phyloP scores from a whole-genome alignment of 1,139 yeast species.

The Protomyces gravidus region DNA sequence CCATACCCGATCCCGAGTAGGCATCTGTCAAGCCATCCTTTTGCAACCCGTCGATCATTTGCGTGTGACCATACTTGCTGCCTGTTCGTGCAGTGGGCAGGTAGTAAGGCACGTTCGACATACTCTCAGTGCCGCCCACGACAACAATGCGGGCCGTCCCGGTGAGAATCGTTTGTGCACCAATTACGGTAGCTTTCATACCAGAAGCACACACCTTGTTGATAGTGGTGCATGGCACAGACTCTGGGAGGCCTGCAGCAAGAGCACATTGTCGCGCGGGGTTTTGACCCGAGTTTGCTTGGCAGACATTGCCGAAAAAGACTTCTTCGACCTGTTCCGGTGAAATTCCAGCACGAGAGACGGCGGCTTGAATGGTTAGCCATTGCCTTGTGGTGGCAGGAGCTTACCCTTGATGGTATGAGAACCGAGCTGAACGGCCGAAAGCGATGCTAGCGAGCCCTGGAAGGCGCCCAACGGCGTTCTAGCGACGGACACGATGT shows the following conservation, averaged over 20 bases:
- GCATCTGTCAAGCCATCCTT: constrained; percentile 91
- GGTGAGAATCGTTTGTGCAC: constrained; percentile 82
- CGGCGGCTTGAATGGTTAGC: constrained; percentile 11
- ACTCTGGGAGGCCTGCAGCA: constrained; percentile 76
- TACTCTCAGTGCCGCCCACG: constrained; percentile 97
- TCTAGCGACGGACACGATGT: constrained; percentile 85
- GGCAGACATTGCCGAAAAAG: constrained; percentile 85
- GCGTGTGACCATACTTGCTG: constrained; percentile 78
- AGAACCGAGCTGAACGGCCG: constrained; percentile 81
- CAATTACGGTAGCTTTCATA: constrained; percentile 82
- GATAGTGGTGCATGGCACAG: constrained; percentile 78
- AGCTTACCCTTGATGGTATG: constrained; percentile 63
- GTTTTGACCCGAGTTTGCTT: constrained; percentile 93
- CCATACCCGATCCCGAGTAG: constrained; percentile 83
- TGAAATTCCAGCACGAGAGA: constrained; percentile 45
- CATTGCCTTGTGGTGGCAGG: background rate
- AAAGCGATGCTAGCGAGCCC: constrained; percentile 69
- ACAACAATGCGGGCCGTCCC: constrained; percentile 89
- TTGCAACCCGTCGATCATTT: constrained; percentile 78
- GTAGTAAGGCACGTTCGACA: constrained; percentile 95
- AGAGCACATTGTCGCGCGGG: constrained; percentile 98
- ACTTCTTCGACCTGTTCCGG: constrained; percentile 79
- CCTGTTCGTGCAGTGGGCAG: constrained; percentile 81
- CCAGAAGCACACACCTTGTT: constrained; percentile 98
- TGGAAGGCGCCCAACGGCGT: constrained; percentile 95